Base-by-base conservation (phyloP, 768 basidiomycete genomes). In the Psilocybe cubensis region DNA sequence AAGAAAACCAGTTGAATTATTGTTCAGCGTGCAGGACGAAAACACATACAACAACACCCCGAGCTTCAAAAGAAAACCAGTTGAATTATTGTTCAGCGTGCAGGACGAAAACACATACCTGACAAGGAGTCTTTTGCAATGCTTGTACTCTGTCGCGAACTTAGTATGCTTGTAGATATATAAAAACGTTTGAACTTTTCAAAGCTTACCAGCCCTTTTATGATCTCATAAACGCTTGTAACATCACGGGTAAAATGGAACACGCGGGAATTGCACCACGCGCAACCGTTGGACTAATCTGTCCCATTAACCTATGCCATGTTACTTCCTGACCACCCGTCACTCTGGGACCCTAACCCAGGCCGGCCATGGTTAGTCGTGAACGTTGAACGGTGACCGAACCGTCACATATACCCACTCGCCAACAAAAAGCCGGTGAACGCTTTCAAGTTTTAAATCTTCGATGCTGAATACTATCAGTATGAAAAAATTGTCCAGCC, bases 161-260 rank as follows among this genome's bases (percentile, higher is more conserved):
- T 52, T 12, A 11, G 38, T 17, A n/a, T 45, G 6, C 17, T 8
- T 6, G 17, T 14, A 23, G 14, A 33, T 33, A 33, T 33, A 6
- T 11, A 11, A 4, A 17, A 0, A 23, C 2, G 27, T 4, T 20
- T 25, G 8, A 28, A 48, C 5, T 24, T 33, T 23, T 10, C 10
- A 51, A 11, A 14, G 68, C 79, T 47, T 57, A 91, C 92, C 66
- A 94, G 72, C 47, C 82, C 80, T 68, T 90, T 91, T 61, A 94
- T 84, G 25, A 92, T 75, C 45, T 92, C 90, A 66, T 92, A 94
- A n/a, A 94, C 83, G 59, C 85, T 90, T 76, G 90, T 92, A 76
- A 94, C 88, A 60, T 94, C n/a, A n/a, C n/a, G n/a, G n/a, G n/a
- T n/a, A n/a, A n/a, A n/a, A n/a, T n/a, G n/a, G n/a, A n/a, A n/a